phyloP scores from a whole-genome alignment of 73 alveolate species.

The Urostyla sp. region DNA sequence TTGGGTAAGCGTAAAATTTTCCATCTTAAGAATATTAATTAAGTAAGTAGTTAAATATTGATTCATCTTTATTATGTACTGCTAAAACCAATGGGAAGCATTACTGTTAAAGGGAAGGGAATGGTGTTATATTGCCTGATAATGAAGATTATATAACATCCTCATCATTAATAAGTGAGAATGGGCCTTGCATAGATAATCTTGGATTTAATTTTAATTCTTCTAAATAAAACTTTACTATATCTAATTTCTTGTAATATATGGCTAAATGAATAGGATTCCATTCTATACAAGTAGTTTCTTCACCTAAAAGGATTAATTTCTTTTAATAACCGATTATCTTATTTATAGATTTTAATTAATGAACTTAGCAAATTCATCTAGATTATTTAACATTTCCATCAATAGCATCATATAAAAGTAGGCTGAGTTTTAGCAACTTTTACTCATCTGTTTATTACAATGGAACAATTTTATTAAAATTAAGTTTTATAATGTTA shows the following conservation, averaged over 20 bases:
- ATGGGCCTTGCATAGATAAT: slow-evolving; percentile 9
- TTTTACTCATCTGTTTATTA: too few relatives aligned
- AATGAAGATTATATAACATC: neutral
- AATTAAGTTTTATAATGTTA: too few relatives aligned
- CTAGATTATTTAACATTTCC: too few relatives aligned
- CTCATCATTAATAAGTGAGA: neutral
- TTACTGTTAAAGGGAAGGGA: neutral
- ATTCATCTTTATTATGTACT: slow-evolving; percentile 25
- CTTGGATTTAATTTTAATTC: slow-evolving; percentile 26
- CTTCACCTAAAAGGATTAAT: neutral
- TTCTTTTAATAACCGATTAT: neutral
- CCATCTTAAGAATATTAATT: slow-evolving; percentile 33
- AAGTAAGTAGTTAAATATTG: slow-evolving; percentile 37
- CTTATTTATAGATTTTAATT: too few relatives aligned
- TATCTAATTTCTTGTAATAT: slow-evolving; percentile 14
- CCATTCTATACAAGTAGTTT: neutral
- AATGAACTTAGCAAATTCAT: too few relatives aligned
- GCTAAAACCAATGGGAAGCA: slow-evolving; percentile 41
- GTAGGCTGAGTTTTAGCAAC: too few relatives aligned
- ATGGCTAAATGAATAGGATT: slow-evolving; percentile 40
- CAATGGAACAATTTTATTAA: too few relatives aligned
- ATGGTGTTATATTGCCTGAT: neutral
- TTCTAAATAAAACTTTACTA: slow-evolving; percentile 30
- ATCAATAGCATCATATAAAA: too few relatives aligned
- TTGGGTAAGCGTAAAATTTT: neutral